Percentiles rank a stretch among this genome's conserved stretches.
These are phyloP conservation scores for Parafenestella ontariensis DNA, from an alignment of 2,329 filamentous ascomycete genomes.

Conservation along the genomic window DNA sequence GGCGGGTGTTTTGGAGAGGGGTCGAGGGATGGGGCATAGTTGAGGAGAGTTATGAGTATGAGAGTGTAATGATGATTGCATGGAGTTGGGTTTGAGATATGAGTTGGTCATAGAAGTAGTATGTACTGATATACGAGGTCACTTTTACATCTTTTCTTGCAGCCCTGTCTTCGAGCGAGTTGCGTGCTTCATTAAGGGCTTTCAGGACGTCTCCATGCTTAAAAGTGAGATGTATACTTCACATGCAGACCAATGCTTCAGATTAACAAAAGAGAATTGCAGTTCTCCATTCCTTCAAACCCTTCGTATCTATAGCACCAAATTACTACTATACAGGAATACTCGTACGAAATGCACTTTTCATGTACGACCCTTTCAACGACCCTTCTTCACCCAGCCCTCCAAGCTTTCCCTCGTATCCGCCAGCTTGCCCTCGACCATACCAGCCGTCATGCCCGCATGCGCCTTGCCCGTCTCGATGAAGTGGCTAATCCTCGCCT, in stretches of 20 bases:
- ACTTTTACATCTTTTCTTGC: neutral
- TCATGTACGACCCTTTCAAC: conserved; percentile 58
- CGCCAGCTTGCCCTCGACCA: conserved; percentile 81
- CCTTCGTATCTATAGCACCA: neutral
- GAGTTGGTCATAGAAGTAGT: neutral
- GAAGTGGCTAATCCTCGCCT: conserved; percentile 72
- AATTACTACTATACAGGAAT: conserved; percentile 24
- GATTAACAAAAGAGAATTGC: neutral
- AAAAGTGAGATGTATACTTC: too few relatives aligned
- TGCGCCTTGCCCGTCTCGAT: conserved; percentile 78
- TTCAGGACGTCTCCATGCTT: too few relatives aligned
- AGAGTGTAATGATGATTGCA: neutral
- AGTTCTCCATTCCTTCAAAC: neutral
- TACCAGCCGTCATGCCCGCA: conserved; percentile 71
- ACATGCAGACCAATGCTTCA: too few relatives aligned
- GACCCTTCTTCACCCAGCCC: conserved; percentile 90
- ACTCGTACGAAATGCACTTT: conserved; percentile 2
- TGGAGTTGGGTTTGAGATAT: neutral
- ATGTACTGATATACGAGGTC: neutral
- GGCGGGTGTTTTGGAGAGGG: conserved; percentile 56
- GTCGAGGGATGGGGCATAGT: conserved; percentile 24
- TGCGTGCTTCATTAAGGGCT: neutral
- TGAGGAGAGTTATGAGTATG: neutral
- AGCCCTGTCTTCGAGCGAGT: neutral
- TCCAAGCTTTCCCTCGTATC: conserved; percentile 79